Percentiles rank a stretch among this genome's conserved stretches.
phyloP scores from a whole-genome alignment of 108 stramenopile genomes.

The Asterionellopsis glacialis region DNA sequence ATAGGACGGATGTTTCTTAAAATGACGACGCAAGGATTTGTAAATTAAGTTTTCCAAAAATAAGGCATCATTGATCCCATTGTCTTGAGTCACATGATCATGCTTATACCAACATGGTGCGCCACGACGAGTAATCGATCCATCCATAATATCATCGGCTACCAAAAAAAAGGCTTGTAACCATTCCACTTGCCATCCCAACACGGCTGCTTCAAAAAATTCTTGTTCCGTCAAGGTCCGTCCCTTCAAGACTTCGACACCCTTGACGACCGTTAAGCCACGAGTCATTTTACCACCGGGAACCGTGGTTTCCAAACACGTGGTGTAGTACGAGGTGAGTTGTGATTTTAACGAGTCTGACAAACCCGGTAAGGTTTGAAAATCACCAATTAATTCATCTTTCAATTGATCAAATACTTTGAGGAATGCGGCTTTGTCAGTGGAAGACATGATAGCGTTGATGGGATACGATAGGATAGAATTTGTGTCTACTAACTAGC shows the following conservation, averaged over 20 bases:
- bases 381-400: conserved; percentile 4
- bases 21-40: conserved; percentile 77
- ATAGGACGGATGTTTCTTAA: conserved; percentile 78
- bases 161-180: conserved; percentile 98
- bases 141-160: conserved; percentile 99
- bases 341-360: not conserved
- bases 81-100: conserved; percentile 64
- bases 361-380: conserved; percentile 1
- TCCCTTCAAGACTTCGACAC: conserved; percentile 22
- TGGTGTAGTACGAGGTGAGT: conserved; percentile 6
- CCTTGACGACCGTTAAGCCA: conserved; percentile 69
- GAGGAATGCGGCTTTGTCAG: conserved; percentile 3
- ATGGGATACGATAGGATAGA: too few relatives aligned
- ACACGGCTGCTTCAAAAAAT: conserved; percentile 44
- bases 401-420: conserved; percentile 6
- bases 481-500: too few relatives aligned
- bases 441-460: not conserved
- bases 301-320: conserved; percentile 40
- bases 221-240: conserved; percentile 44
- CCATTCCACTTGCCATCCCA: conserved; percentile 97
- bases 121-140: conserved; percentile 93
- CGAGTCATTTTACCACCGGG: conserved; percentile 93
- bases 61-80: conserved; percentile 96
- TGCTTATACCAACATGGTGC: conserved; percentile 95
- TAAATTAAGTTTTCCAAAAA: conserved; percentile 92